Percentiles rank a stretch among this genome's conserved stretches.
Conservation (phyloP, 441 rosid species). For the Erysimum cheiri region DNA sequence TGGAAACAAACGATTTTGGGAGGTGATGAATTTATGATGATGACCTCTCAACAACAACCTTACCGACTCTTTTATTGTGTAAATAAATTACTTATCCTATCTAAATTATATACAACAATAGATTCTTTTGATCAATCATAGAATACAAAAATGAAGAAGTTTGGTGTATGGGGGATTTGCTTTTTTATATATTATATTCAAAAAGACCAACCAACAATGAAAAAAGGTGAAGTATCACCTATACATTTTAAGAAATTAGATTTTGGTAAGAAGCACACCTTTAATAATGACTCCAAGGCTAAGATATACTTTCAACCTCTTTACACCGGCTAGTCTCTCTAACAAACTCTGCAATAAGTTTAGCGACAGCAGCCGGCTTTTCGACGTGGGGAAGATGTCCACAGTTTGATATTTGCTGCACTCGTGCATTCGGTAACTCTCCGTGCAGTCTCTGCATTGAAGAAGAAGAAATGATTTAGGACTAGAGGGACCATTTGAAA, state of each 20-base stretch:
- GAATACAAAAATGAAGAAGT: not conserved
- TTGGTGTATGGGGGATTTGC: not conserved
- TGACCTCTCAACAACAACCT: constrained; percentile 40
- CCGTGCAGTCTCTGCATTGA: constrained; percentile 70
- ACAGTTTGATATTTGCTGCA: constrained; percentile 70
- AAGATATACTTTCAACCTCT: constrained; percentile 43
- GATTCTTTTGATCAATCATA: constrained; percentile 30
- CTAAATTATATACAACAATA: not conserved
- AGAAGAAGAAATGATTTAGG: constrained; percentile 12
- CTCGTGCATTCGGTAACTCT: constrained; percentile 65
- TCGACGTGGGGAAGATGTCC: constrained; percentile 93
- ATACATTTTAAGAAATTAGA: not conserved
- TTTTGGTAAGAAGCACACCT: no score
- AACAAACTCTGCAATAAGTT: constrained; percentile 62
- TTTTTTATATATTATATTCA: constrained; percentile 1
- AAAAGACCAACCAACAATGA: constrained; percentile 44
- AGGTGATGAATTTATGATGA: constrained; percentile 27
- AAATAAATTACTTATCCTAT: not conserved
- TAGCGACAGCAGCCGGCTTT: constrained; percentile 60
- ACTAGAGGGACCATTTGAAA: constrained; percentile 7
- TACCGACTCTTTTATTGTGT: constrained; percentile 26
- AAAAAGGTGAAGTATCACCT: constrained; percentile 38
- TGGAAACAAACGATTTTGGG: constrained; percentile 17
- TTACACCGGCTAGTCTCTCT: constrained; percentile 38
- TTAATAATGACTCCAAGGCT: not conserved